Evolutionary conservation across 768 basidiomycete species (phyloP).

Genomic region (Tulasnella sp.): DNA sequence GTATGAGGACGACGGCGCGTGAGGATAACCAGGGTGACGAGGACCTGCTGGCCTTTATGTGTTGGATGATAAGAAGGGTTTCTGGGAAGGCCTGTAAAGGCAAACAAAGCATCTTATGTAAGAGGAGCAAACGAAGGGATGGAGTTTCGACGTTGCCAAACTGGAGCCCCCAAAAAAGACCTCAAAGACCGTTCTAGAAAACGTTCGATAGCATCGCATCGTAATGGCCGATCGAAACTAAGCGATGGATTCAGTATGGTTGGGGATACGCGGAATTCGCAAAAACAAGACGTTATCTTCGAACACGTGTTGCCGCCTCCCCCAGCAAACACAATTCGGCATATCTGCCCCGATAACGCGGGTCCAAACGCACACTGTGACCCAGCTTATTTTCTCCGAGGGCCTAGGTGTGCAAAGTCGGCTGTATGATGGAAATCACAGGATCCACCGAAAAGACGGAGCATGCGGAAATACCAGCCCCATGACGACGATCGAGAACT

Average conservation of each 20-base stretch:
- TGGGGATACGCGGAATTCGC: not conserved
- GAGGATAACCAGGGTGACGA: no score
- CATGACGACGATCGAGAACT: not conserved
- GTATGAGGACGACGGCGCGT: no score
- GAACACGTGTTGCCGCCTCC: slow-evolving; percentile 1
- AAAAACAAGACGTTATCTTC: not conserved
- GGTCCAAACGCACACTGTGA: not conserved
- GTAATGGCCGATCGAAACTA: not conserved
- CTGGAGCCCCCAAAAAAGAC: not conserved
- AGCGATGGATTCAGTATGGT: not conserved
- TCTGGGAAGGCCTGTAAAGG: not conserved
- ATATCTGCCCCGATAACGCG: not conserved
- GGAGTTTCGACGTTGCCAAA: not conserved
- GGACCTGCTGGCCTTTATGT: not conserved
- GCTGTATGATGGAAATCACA: not conserved
- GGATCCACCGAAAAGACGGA: not conserved
- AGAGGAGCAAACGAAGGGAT: not conserved
- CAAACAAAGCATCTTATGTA: not conserved
- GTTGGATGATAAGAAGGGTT: not conserved
- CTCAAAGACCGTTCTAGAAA: not conserved
- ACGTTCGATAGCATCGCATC: not conserved
- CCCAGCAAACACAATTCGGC: not conserved
- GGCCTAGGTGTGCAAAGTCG: not conserved
- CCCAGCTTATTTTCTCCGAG: not conserved
- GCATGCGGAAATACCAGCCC: not conserved